These are phyloP conservation scores for Porodaedalea pini DNA, from an alignment of 1,284 basidiomycete genomes.

Conservation along the genomic window DNA sequence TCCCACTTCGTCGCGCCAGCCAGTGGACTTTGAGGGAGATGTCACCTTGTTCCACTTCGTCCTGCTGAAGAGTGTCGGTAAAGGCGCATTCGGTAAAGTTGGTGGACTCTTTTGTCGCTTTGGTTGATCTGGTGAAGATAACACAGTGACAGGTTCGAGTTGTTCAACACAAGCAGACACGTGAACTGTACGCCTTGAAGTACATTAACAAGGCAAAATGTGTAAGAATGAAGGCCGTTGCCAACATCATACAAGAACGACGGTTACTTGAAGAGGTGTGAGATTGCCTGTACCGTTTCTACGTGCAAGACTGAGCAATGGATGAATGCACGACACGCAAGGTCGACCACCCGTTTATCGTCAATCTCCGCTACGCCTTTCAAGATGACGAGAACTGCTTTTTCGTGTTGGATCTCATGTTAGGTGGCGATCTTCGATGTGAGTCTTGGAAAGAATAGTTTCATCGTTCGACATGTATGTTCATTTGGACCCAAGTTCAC, in stretches of 20 bases:
- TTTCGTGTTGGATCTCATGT: constrained; percentile 97
- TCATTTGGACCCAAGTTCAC: constrained; percentile 62
- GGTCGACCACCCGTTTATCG: constrained; percentile 96
- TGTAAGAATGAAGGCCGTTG: constrained; percentile 96
- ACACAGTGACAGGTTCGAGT: constrained; percentile 77
- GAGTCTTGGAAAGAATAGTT: constrained; percentile 31
- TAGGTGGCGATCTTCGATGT: constrained; percentile 96
- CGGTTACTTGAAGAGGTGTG: constrained; percentile 86
- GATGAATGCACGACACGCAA: constrained; percentile 31
- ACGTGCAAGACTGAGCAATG: not conserved
- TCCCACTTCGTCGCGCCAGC: constrained; percentile 44
- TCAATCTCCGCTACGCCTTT: constrained; percentile 96
- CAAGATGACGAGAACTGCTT: constrained; percentile 99
- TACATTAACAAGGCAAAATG: constrained; percentile 99
- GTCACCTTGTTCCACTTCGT: constrained; percentile 97
- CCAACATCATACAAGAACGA: constrained; percentile 95
- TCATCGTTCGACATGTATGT: constrained; percentile 22
- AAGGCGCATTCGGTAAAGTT: constrained; percentile 98
- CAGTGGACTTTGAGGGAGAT: constrained; percentile 97
- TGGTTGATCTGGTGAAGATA: not conserved
- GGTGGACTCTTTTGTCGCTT: constrained; percentile 22
- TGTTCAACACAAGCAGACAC: constrained; percentile 96
- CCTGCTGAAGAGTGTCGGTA: constrained; percentile 90
- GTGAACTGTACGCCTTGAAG: constrained; percentile 94
- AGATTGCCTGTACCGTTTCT: constrained; percentile 10